These are phyloP conservation scores for Microbotryum scabiosae DNA, from an alignment of 1,284 basidiomycete species.

Conservation along the genomic window DNA sequence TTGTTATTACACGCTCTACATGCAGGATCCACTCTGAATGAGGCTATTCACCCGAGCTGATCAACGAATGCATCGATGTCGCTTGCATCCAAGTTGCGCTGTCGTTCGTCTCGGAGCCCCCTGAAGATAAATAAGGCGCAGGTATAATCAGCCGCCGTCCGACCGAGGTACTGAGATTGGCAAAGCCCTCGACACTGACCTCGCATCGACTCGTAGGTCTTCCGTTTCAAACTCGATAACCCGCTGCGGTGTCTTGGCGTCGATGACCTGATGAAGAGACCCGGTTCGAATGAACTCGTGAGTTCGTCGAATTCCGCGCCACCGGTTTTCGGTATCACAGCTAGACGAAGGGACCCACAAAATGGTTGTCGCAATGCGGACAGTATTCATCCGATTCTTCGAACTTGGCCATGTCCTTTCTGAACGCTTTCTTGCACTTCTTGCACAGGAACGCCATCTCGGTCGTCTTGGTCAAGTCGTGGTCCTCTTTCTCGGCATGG, in stretches of 20 bases:
- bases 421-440: constrained; percentile 93
- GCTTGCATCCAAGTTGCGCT: constrained; percentile 13
- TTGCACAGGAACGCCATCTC: constrained; percentile 96
- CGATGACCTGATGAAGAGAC: constrained; percentile 58
- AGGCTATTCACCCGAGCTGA: constrained; percentile 7
- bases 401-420: constrained; percentile 83
- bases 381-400: constrained; percentile 98
- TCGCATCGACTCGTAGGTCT: constrained; percentile 74
- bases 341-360: constrained; percentile 51
- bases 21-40: too few relatives aligned
- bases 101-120: constrained; percentile 18
- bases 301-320: background rate
- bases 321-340: background rate
- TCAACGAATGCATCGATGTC: constrained; percentile 25
- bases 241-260: constrained; percentile 84
- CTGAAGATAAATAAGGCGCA: background rate
- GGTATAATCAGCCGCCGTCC: background rate
- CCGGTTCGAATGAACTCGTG: background rate
- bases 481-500: constrained; percentile 69
- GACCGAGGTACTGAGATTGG: background rate
- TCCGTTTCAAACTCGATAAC: constrained; percentile 80
- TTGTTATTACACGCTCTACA: too few relatives aligned
- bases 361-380: constrained; percentile 96
- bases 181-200: constrained; percentile 48
- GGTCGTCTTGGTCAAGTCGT: constrained; percentile 62